Base-by-base conservation (phyloP, 495 filamentous ascomycete genomes). In the Aspergillus coremiiformis region DNA sequence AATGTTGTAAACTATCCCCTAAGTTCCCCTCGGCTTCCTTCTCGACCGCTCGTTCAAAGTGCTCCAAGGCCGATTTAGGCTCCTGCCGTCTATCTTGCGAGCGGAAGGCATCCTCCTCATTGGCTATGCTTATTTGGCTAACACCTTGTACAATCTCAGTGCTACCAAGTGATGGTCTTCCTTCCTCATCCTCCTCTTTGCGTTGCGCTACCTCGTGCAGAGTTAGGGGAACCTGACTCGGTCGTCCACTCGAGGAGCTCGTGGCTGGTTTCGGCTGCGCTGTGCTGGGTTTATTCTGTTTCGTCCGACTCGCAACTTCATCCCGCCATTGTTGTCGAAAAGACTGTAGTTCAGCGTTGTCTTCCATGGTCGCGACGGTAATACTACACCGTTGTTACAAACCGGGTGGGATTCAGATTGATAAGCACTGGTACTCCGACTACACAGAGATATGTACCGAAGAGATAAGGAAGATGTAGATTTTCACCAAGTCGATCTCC, bases 21-120 rank as follows among this genome's bases (percentile, higher is more conserved):
- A 97, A 71, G 49, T 78, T 92, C 0, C 93, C 93, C 51, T 84
- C 82, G 0, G 76, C 76, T 69, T 97, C 94, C 60, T 80, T 87
- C 70, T 96, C 89, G 7, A 95, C 89, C 0, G 92, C 94, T 65
- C 79, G 78, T 65, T 97, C 93, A 61, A 94, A 97, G 65, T 96
- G 88, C 60, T 96, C 93, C 33, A 97, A 68, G 3, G 93, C 93
- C 7, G 90, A 87, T 20, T 71, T 71, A 11, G 86, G 89, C 57
- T 89, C 85, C 26, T 67, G 53, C 20, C 53, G 56, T 0, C 57
- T 39, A 19, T 50, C 41, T 54, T 54, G 44, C 32, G 61, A 42
- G 48, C 65, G 46, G 59, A 72, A 59, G 49, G 33, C 61, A 51
- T 67, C 69, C 29, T 66, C 68, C 41, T 70, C 64, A n/a, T 51